phyloP scores from a whole-genome alignment of 768 basidiomycete genomes.

The Panaeolus cyanescens region DNA sequence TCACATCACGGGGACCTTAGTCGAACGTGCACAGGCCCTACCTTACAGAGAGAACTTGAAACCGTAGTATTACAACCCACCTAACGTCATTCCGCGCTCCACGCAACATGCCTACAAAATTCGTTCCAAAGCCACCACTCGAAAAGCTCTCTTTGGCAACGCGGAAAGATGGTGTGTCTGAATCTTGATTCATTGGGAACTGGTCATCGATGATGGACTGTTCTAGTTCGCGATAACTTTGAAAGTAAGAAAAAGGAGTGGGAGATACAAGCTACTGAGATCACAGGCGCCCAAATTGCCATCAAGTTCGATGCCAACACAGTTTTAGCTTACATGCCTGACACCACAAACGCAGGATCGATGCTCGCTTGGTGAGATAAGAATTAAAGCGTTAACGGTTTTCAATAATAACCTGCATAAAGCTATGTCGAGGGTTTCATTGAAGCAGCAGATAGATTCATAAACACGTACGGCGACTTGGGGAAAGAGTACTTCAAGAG shows the following conservation, averaged over 20 bases:
- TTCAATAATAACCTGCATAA: background rate
- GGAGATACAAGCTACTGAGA: constrained; percentile 30
- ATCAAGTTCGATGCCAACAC: constrained; percentile 37
- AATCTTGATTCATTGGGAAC: background rate
- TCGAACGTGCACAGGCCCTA: too few relatives aligned
- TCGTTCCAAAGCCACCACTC: constrained; percentile 32
- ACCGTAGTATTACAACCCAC: too few relatives aligned
- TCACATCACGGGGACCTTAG: too few relatives aligned
- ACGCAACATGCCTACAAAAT: constrained; percentile 18
- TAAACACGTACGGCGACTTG: constrained; percentile 33
- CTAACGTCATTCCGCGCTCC: background rate
- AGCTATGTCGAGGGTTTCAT: constrained; percentile 41
- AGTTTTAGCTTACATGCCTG: constrained; percentile 34
- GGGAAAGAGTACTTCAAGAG: constrained; percentile 40
- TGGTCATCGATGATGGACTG: background rate
- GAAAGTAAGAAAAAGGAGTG: constrained; percentile 35
- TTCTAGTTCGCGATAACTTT: constrained; percentile 39
- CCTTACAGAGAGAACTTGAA: too few relatives aligned
- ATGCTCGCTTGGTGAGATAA: constrained; percentile 25
- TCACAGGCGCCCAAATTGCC: constrained; percentile 27
- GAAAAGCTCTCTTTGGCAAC: constrained; percentile 38
- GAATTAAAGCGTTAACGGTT: background rate
- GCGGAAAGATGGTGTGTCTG: constrained; percentile 35
- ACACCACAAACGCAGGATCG: constrained; percentile 21
- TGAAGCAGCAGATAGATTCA: constrained; percentile 28